Evolutionary conservation across 352 stramenopile genomes (phyloP).

Genomic region (Phytophthora megakarya): DNA sequence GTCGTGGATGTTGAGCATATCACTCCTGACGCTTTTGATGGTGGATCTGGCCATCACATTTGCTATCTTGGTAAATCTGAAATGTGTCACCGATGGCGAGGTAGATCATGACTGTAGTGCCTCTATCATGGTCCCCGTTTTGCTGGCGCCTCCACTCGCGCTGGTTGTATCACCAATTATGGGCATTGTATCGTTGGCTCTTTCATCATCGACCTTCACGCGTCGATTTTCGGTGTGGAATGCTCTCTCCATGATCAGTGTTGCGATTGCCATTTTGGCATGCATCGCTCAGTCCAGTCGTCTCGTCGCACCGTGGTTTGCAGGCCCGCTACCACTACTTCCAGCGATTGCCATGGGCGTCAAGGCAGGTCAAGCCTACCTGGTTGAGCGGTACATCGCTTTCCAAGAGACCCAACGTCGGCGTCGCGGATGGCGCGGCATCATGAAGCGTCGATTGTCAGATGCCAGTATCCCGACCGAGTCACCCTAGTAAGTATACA

Average conservation of each 20-base stretch:
- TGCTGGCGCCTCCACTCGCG: constrained; percentile 71
- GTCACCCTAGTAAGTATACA: constrained; percentile 52
- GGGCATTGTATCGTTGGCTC: constrained; percentile 73
- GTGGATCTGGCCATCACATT: constrained; percentile 82
- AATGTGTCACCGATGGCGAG: constrained; percentile 75
- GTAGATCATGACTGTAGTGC: constrained; percentile 72
- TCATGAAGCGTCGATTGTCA: constrained; percentile 84
- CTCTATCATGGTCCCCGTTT: constrained; percentile 73
- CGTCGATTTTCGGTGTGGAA: constrained; percentile 83
- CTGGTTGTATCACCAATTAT: constrained; percentile 75
- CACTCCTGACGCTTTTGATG: constrained; percentile 70
- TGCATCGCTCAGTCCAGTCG: constrained; percentile 68
- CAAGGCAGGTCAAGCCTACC: constrained; percentile 69
- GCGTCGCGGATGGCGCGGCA: constrained; percentile 74
- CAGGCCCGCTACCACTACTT: constrained; percentile 68
- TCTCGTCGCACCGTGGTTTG: constrained; percentile 84
- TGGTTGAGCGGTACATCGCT: constrained; percentile 79
- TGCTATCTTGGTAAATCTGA: constrained; percentile 79
- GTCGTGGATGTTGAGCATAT: constrained; percentile 73
- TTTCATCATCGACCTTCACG: constrained; percentile 73
- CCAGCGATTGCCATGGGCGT: constrained; percentile 66
- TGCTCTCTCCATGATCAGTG: constrained; percentile 76
- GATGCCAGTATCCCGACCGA: constrained; percentile 76
- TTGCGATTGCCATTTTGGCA: constrained; percentile 66
- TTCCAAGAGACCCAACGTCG: constrained; percentile 79